Evolutionary conservation across 192 early-diverging fungal species (phyloP).

Genomic region (Gigaspora rosea): DNA sequence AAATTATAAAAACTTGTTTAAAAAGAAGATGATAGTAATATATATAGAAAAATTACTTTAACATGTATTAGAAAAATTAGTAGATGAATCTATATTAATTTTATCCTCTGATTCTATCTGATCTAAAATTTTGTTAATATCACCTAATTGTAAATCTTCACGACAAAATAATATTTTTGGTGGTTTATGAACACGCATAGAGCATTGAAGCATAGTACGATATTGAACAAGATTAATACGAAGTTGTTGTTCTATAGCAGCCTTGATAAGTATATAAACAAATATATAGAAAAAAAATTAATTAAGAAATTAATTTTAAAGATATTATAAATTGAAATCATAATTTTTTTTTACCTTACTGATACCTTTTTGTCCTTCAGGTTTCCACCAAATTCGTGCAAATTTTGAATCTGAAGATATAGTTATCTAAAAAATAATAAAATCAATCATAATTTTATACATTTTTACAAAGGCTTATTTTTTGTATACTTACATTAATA

Average conservation of each 20-base stretch:
- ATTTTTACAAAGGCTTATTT: neutral
- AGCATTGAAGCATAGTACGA: constrained; percentile 5
- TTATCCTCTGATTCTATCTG: constrained; percentile 12
- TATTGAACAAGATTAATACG: neutral
- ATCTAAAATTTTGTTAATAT: constrained; percentile 13
- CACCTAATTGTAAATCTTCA: neutral
- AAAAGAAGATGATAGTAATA: no score
- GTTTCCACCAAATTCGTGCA: constrained; percentile 20
- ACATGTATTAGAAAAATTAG: no score
- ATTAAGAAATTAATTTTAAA: neutral
- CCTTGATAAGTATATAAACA: neutral
- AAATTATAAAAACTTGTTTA: no score
- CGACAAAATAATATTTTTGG: constrained; percentile 20
- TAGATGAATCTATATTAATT: no score
- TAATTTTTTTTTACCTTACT: neutral
- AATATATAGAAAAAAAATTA: neutral
- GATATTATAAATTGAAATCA: neutral
- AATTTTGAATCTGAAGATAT: neutral
- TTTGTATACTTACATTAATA: neutral
- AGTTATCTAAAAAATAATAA: neutral
- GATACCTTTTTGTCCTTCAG: constrained; percentile 9
- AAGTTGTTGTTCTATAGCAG: neutral
- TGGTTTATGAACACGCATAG: neutral
- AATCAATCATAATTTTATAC: neutral
- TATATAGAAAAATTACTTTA: no score